Conservation (phyloP, 768 basidiomycete species). For the Tylopilus balloui region DNA sequence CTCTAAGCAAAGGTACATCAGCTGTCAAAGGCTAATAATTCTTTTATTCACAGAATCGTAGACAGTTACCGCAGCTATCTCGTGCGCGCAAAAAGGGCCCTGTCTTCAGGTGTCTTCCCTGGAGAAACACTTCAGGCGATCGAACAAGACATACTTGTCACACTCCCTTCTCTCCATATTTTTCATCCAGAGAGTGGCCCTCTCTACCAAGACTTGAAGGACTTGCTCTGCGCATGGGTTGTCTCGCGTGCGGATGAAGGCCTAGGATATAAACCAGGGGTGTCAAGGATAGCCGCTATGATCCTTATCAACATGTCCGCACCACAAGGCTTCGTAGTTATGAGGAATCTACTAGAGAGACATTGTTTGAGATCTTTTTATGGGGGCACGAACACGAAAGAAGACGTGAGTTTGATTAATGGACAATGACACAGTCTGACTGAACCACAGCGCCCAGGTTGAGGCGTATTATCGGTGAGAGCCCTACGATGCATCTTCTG, state of each 20-base stretch:
- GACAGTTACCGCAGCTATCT: constrained; percentile 71
- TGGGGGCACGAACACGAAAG: constrained; percentile 61
- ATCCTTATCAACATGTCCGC: constrained; percentile 76
- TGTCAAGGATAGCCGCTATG: constrained; percentile 80
- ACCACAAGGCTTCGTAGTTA: constrained; percentile 70
- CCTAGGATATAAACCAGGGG: constrained; percentile 65
- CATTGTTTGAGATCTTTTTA: constrained; percentile 85
- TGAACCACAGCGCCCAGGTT: constrained; percentile 46
- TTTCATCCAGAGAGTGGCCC: constrained; percentile 76
- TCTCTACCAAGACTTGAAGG: constrained; percentile 74
- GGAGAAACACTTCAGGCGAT: constrained; percentile 55
- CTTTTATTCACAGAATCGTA: constrained; percentile 8
- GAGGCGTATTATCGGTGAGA: constrained; percentile 86
- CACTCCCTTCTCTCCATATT: constrained; percentile 74
- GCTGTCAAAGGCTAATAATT: neutral
- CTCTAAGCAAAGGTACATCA: constrained; percentile 69
- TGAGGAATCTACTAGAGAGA: constrained; percentile 82
- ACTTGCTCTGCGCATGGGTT: constrained; percentile 85
- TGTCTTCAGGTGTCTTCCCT: constrained; percentile 64
- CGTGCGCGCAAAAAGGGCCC: constrained; percentile 67
- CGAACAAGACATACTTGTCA: constrained; percentile 69
- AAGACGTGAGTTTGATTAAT: constrained; percentile 59
- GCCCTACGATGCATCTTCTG: neutral
- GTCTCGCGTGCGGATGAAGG: constrained; percentile 82
- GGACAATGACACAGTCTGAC: constrained; percentile 24